Base-by-base conservation (phyloP, 1,139 yeast genomes). In the Candida sp. region DNA sequence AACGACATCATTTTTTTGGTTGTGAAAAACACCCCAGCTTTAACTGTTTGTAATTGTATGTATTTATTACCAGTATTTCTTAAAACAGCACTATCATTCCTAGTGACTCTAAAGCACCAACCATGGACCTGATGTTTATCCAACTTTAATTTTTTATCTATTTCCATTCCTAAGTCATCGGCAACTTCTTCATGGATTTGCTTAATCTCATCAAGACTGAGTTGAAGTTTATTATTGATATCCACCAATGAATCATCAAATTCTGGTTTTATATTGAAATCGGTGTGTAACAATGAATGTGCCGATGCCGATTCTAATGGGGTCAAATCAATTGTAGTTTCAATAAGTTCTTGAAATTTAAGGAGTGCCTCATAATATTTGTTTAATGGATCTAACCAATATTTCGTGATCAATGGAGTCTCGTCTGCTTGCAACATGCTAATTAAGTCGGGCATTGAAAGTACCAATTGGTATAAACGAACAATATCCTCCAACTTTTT, bases 21-120 rank as follows among this genome's bases (percentile, higher is more conserved):
- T 5, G 96, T 88, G 68, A 93, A 93, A 61, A 75, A 89, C 2
- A 91, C 93, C 45, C 99, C 99, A 1, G 97, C 96, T 61, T 93
- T 93, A 32, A 89, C 95, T 0, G 98, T 90, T 43, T 90, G 88
- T 30, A 91, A 71, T 60, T 93, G 97, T 42, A 75, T 75, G 58
- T 85, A 93, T 40, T 77, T 75, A 36, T 73, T 72, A 34, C 74
- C 76, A 21, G 68, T 64, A 35, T 82, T 82, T 55, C 98, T 77
- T 46, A 93, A 71, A 21, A 86, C 85, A 8, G 83, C 74, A 3
- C 96, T 91, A 58, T 91, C 98, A 44, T 81, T 88, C 63, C 99
- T 79, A 0, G 98, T 91, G 21, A 93, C 79, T 53, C 98, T 75
- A 73, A 91, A 80, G 60, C 97, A 89, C 95, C 96, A 91, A 9